Evolutionary conservation across 148 eudicot genomes (phyloP), one percentile per base, ranked within the genome.

Genomic region (Fagopyrum homotropicum): DNA sequence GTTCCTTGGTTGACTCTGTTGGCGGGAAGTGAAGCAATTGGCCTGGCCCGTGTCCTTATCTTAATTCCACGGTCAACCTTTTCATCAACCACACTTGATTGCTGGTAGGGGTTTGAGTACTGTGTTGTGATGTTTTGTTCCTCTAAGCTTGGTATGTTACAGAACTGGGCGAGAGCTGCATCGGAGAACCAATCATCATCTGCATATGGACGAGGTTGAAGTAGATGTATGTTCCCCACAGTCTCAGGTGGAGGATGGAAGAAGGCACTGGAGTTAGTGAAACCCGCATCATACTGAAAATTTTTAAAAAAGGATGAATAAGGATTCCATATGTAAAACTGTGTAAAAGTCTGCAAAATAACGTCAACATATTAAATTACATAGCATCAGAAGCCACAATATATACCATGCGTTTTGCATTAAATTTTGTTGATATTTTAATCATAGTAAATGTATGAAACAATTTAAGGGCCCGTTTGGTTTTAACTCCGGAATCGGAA

Each of bases 11-110:
- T 44, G 35, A 56, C 44, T 43, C 15, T 9, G 76, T 40, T 52
- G 26, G 29, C 9, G 56, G 56, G 48, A 14, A 43, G 47, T 51
- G 30, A 10, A 17, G 61, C 78, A 14, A 84, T 43, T 5, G 47
- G 63, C 9, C 64, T 51, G 12, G 47, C 15, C 15, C 63, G 92
- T 22, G 76, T 0, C 83, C 88, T 85, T 55, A 82, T 66, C 66
- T 63, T 82, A 52, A 87, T 87, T 77, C 88, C 88, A 59, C 85
- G 79, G 12, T 75, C 85, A 45, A 57, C 59, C 60, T 7, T 22
- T 55, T 69, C 79, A 66, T 19, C 50, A 35, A 47, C 9, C 35
- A 73, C 52, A 79, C 16, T 73, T 75, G 75, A 54, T 54, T 77
- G 80, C 69, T 72, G 73, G 29, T 40, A 17, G 45, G 73, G 70